Evolutionary conservation across 805 yeast species (phyloP), one percentile per base, ranked within the genome.

Genomic region (Candida fluviatilis): DNA sequence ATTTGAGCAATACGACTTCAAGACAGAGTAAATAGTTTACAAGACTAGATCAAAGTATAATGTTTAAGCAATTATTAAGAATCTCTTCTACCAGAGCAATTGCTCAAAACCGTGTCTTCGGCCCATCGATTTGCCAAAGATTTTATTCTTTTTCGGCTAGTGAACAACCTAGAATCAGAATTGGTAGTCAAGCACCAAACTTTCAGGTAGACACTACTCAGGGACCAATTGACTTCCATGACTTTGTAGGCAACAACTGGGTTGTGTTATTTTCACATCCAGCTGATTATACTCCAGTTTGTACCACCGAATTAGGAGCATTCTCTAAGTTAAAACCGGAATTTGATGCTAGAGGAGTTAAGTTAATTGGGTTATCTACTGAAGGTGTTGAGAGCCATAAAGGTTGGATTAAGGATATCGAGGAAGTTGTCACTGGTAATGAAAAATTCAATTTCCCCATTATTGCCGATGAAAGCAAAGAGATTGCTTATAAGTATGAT

Each of bases 251-350:
- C 25, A 69, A 71, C 53, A 62, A 70, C 40, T 82, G 89, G 88
- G 72, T 70, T 33, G 77, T 82, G 29, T 70, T 82, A 45, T 82
- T 82, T 64, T 78, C 84, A 23, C 88, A 82, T 57, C 89, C 89
- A 39, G 87, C 80, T 47, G 88, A 82, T 57, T 82, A 78, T 69
- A 82, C 89, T 15, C 89, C 89, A 25, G 85, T 82, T 34, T 82
- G 89, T 59, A 82, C 88, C 46, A 82, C 89, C 36, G 89, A 82
- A 60, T 68, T 82, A 42, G 88, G 88, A 46, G 88, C 87, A 5
- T 81, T 82, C 53, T 82, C 87, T 47, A 75, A 77, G 54, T 66
- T 82, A 54, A 78, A 80, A 55, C 83, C 84, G 11, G 87, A 82
- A 57, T 82, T 82, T 54, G 69, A 68, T 49, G 73, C 75, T 57